Conservation (phyloP, 768 basidiomycete species). For the Postia placenta region DNA sequence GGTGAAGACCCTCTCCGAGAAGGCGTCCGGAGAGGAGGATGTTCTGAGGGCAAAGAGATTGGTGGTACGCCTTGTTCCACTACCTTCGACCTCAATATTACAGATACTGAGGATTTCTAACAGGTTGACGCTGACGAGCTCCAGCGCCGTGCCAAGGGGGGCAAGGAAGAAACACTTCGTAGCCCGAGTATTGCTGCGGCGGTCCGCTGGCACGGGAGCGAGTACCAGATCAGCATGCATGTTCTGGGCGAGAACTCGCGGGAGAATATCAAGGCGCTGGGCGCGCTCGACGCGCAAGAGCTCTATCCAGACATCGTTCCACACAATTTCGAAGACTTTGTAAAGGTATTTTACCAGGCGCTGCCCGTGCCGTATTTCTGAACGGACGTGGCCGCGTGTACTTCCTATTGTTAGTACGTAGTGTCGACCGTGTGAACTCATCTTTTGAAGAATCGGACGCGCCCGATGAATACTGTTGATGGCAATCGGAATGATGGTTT, state of each 20-base stretch:
- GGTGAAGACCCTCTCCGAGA: constrained; percentile 16
- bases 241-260: constrained; percentile 26
- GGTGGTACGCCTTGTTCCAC: not conserved
- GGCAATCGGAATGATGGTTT: too few species aligned
- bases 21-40: constrained; percentile 19
- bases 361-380: too few species aligned
- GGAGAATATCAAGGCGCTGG: constrained; percentile 18
- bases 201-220: not conserved
- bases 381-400: too few species aligned
- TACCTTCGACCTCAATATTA: not conserved
- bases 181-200: too few species aligned
- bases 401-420: too few species aligned
- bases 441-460: too few species aligned
- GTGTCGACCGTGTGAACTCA: too few species aligned
- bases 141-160: not conserved
- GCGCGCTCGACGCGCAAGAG: constrained; percentile 24
- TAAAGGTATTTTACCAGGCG: constrained; percentile 16
- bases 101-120: not conserved
- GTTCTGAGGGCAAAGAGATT: not conserved
- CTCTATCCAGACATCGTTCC: constrained; percentile 25
- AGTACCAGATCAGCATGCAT: constrained; percentile 21
- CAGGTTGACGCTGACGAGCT: constrained; percentile 7
- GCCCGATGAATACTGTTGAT: too few species aligned
- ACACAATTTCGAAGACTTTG: constrained; percentile 18
- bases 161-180: not conserved